These are phyloP conservation scores for Hebeloma cylindrosporum DNA, from an alignment of 768 basidiomycete species.

Conservation along the genomic window DNA sequence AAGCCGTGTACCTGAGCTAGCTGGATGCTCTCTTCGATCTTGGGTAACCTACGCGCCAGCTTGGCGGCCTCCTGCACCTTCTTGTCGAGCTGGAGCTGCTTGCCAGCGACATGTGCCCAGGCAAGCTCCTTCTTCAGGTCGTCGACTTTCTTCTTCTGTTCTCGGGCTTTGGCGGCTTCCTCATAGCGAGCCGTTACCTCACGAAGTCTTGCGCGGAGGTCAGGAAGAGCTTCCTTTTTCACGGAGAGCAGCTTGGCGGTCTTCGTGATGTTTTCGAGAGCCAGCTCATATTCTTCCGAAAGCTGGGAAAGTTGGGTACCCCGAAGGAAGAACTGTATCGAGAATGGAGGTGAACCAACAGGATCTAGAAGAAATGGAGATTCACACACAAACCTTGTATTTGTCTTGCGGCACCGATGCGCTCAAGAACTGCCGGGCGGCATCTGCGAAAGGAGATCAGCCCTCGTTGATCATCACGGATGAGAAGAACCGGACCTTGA, in stretches of 20 bases:
- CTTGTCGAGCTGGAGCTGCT: slow-evolving; percentile 55
- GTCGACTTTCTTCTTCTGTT: slow-evolving; percentile 65
- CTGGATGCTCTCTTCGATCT: slow-evolving; percentile 34
- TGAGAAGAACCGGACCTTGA: slow-evolving; percentile 50
- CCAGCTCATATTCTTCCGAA: slow-evolving; percentile 79
- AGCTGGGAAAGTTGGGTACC: slow-evolving; percentile 92
- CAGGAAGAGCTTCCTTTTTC: slow-evolving; percentile 79
- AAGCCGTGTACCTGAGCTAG: slow-evolving; percentile 33
- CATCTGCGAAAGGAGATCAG: slow-evolving; percentile 36
- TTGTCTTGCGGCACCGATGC: slow-evolving; percentile 80
- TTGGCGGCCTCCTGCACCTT: slow-evolving; percentile 39
- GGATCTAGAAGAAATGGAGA: not conserved
- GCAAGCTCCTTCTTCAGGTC: slow-evolving; percentile 80
- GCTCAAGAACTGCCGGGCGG: slow-evolving; percentile 81
- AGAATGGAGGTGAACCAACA: not conserved
- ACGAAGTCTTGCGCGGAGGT: slow-evolving; percentile 58
- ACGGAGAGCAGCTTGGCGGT: slow-evolving; percentile 64
- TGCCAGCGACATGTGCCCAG: slow-evolving; percentile 80
- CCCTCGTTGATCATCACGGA: not conserved
- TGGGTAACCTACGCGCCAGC: slow-evolving; percentile 34
- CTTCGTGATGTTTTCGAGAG: slow-evolving; percentile 68
- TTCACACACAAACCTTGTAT: slow-evolving; percentile 64
- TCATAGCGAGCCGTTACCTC: slow-evolving; percentile 61
- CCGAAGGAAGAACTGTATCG: slow-evolving; percentile 81
- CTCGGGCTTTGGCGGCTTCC: slow-evolving; percentile 72